phyloP scores from a whole-genome alignment of 2,329 filamentous ascomycete genomes.

The Aspergillus aculeatinus region DNA sequence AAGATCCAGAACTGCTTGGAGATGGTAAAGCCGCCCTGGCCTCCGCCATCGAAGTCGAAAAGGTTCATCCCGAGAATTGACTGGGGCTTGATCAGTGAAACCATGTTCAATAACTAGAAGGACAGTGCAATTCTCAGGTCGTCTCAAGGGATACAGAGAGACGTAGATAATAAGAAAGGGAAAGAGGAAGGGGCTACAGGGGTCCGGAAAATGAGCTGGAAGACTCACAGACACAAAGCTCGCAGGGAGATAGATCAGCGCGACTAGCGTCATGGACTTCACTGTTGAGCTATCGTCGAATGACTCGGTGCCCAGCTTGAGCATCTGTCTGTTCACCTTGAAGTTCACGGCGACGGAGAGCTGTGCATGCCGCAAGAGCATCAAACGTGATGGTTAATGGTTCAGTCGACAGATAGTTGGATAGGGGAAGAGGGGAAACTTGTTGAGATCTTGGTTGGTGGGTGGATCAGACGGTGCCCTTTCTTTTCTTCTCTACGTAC shows the following conservation, averaged over 20 bases:
- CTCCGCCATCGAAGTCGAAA: constrained; percentile 15
- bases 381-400: too few species aligned
- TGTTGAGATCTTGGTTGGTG: too few species aligned
- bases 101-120: too few species aligned
- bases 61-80: constrained; percentile 25
- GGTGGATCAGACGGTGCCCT: too few species aligned
- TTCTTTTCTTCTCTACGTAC: too few species aligned
- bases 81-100: constrained; percentile 6
- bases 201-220: constrained; percentile 3
- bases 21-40: constrained; percentile 10
- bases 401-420: too few species aligned
- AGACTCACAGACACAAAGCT: constrained; percentile 37
- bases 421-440: too few species aligned
- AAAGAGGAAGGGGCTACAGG: neutral
- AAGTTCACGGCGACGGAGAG: too few species aligned
- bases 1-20: constrained; percentile 24
- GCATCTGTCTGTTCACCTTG: constrained; percentile 5
- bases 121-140: too few species aligned
- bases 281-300: constrained; percentile 29
- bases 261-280: constrained; percentile 27
- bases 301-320: constrained; percentile 16
- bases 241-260: constrained; percentile 33
- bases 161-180: too few species aligned
- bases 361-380: too few species aligned
- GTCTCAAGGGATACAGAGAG: too few species aligned